Percentiles rank a stretch among this genome's conserved stretches.
phyloP scores from a whole-genome alignment of 2,329 filamentous ascomycete genomes.

The Hypoxylon sp. region DNA sequence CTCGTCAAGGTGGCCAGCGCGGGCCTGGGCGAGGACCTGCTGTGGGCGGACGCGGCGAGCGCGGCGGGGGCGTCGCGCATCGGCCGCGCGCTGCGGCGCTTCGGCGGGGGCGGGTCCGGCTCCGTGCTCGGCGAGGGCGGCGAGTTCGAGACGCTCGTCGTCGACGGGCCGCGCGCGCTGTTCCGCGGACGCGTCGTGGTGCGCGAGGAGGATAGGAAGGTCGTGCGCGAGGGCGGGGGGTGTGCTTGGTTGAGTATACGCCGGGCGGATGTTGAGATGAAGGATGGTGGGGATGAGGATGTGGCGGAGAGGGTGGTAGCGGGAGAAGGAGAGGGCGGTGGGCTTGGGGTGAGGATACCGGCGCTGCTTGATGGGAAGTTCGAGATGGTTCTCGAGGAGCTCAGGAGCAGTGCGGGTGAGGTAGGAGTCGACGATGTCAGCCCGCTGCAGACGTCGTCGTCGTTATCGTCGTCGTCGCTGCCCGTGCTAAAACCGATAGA shows the following conservation, averaged over 20 bases:
- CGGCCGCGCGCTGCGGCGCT: conserved; percentile 66
- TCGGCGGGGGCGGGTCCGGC: conserved; percentile 70
- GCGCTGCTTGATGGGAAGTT: conserved; percentile 72
- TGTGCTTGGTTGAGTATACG: conserved; percentile 74
- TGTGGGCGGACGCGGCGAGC: conserved; percentile 82
- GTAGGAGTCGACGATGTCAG: conserved; percentile 11
- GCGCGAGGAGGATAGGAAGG: conserved; percentile 57
- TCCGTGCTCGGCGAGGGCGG: conserved; percentile 90
- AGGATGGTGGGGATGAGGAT: conserved; percentile 38
- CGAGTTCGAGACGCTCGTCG: conserved; percentile 91
- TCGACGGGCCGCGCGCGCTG: conserved; percentile 77
- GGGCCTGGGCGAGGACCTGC: conserved; percentile 78
- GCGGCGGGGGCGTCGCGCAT: conserved; percentile 56
- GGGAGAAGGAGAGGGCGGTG: background rate
- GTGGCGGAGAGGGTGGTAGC: conserved; percentile 5
- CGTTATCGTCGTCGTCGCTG: conserved; percentile 5
- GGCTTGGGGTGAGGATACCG: conserved; percentile 61
- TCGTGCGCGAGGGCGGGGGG: conserved; percentile 76
- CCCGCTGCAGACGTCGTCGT: conserved; percentile 11
- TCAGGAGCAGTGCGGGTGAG: conserved; percentile 31
- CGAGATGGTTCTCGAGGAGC: conserved; percentile 48
- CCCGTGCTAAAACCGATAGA: background rate
- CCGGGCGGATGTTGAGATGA: conserved; percentile 61
- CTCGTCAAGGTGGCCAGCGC: conserved; percentile 96
- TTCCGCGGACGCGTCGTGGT: conserved; percentile 78